Evolutionary conservation across 225 moss, liverwort and hornwort species (phyloP), one percentile per base, ranked within the genome.

Genomic region (Lunularia cruciata): DNA sequence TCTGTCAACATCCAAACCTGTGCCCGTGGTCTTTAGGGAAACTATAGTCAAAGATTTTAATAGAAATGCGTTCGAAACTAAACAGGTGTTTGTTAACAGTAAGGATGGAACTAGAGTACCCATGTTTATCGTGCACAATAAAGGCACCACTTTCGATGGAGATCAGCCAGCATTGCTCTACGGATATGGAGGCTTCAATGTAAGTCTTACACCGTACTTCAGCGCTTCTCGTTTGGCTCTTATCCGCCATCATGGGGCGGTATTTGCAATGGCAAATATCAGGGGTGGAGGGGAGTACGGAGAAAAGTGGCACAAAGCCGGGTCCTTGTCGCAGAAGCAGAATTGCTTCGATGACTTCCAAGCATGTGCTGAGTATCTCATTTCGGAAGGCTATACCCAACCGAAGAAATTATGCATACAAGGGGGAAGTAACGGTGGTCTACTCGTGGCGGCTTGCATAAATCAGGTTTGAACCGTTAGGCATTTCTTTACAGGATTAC

Each of bases 221-320:
- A 93, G 90, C 60, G 83, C 86, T 33, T 72, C 88, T 30, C 82
- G 83, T 38, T 67, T 93, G 27, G 86, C 81, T 25, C 60, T 93
- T 60, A 84, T 90, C 51, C 83, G 84, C 37, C 90, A 93, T 77
- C 81, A 79, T 65, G 87, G 86, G 63, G 85, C 87, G 38, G 77
- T 90, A 34, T 73, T 85, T 40, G 93, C 88, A 0, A 22, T 86
- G 76, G 93, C 93, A 42, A 93, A 87, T 65, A 76, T 94, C 3
- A 77, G 93, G 36, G 93, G 93, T 58, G 93, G 93, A 63, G 93
- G 90, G 58, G 93, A 94, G 34, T 90, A 94, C 11, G 93, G 93
- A 35, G 93, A 94, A 75, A 79, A 94, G 38, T 90, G 93, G 93
- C 93, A 94, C 76, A 90, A 94, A 74, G 84, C 84, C 22, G 93